Percentiles rank a stretch among this genome's conserved stretches.
Evolutionary conservation across 176 grass and related monocot species (phyloP).

Genomic region (Triticum urartu): DNA sequence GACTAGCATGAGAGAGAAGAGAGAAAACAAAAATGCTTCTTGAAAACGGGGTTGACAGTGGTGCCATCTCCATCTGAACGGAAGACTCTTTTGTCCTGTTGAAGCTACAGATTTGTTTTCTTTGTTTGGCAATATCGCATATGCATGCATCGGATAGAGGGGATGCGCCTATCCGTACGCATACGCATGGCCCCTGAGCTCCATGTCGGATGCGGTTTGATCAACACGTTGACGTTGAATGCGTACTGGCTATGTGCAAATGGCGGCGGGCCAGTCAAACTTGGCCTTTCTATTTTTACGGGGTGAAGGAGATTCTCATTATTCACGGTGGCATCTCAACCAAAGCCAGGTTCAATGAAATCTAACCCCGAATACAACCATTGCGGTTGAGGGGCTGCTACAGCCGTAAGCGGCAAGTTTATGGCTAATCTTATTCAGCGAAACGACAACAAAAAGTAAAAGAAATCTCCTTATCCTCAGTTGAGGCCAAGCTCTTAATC

Average conservation of each 20-base stretch:
- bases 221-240: constrained; percentile 31
- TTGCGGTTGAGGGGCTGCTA: too few species aligned
- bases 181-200: not conserved
- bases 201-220: constrained; percentile 27
- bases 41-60: not conserved
- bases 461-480: too few species aligned
- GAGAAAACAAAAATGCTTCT: not conserved
- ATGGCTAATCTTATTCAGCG: too few species aligned
- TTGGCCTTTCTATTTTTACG: not conserved
- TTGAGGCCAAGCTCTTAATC: too few species aligned
- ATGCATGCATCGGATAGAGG: constrained; percentile 17
- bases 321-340: too few species aligned
- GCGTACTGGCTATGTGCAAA: not conserved
- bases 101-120: not conserved
- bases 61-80: constrained; percentile 1
- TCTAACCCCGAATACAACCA: too few species aligned
- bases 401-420: too few species aligned
- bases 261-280: constrained; percentile 8
- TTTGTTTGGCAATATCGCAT: not conserved
- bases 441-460: too few species aligned
- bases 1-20: not conserved
- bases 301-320: too few species aligned
- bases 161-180: not conserved
- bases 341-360: too few species aligned
- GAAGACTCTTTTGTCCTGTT: constrained; percentile 28